phyloP scores from a whole-genome alignment of 163 green algal species.

The Picocystis sp. region DNA sequence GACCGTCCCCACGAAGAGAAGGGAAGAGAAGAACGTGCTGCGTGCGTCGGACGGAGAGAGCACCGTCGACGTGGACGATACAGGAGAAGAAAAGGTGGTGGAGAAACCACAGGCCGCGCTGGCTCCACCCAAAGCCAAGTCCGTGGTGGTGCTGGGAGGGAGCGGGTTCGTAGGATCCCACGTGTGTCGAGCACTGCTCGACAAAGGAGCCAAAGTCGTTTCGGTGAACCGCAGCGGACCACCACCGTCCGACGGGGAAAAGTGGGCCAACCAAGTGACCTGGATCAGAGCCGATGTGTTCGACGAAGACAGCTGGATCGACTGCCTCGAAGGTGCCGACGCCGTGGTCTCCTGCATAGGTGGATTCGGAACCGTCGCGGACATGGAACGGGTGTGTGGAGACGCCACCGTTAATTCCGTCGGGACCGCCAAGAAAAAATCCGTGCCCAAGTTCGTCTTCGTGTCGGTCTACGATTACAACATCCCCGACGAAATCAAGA shows the following conservation, averaged over 20 bases:
- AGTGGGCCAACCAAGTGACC: too few relatives aligned
- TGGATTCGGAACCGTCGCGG: constrained; percentile 22
- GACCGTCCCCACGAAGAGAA: too few relatives aligned
- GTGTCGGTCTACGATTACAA: constrained; percentile 28
- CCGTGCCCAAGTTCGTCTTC: constrained; percentile 19
- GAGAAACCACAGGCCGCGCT: too few relatives aligned
- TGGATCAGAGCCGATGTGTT: constrained; percentile 16
- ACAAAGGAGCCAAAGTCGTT: constrained; percentile 16
- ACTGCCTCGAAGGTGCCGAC: constrained; percentile 8
- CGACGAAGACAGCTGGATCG: constrained; percentile 11
- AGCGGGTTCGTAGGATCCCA: constrained; percentile 19
- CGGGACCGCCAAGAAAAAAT: constrained; percentile 4
- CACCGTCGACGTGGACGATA: too few relatives aligned
- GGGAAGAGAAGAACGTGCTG: too few relatives aligned
- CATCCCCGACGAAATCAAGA: constrained; percentile 10
- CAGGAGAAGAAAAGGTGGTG: too few relatives aligned
- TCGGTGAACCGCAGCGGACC: constrained; percentile 4
- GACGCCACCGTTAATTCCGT: constrained; percentile 22
- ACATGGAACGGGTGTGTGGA: constrained; percentile 22
- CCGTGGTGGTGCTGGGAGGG: constrained; percentile 17
- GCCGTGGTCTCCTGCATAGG: constrained; percentile 26
- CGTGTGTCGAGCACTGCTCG: constrained; percentile 12
- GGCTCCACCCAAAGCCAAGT: too few relatives aligned
- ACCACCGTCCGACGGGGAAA: not conserved
- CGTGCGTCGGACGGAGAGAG: too few relatives aligned